Conservation (phyloP, 2,329 filamentous ascomycete species). For the Hypoxylon rubiginosum region DNA sequence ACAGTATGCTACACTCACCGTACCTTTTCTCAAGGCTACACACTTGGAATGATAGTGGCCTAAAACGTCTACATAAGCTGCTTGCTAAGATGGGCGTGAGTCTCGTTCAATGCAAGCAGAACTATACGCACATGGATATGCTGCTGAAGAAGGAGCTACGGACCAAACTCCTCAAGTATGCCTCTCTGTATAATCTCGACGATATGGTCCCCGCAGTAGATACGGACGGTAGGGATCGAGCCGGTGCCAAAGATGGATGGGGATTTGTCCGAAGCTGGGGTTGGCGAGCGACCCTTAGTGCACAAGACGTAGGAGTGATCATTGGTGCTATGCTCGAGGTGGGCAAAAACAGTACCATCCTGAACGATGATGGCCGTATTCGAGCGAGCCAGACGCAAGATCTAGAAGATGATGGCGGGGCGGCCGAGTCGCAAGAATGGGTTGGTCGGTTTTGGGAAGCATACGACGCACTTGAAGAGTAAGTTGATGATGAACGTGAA, state of each 20-base stretch:
- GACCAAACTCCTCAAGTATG: constrained; percentile 89
- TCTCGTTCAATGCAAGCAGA: constrained; percentile 92
- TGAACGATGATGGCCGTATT: constrained; percentile 53
- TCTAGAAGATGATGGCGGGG: constrained; percentile 61
- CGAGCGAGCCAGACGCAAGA: constrained; percentile 54
- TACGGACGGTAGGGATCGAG: constrained; percentile 76
- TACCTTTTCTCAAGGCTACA: constrained; percentile 93
- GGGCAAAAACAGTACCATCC: constrained; percentile 68
- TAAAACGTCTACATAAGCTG: constrained; percentile 91
- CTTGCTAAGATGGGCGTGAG: constrained; percentile 98
- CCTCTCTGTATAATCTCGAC: constrained; percentile 92
- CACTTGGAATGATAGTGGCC: constrained; percentile 92
- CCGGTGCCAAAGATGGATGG: constrained; percentile 89
- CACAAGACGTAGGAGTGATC: constrained; percentile 93
- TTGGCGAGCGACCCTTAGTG: constrained; percentile 93
- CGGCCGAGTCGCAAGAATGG: constrained; percentile 72
- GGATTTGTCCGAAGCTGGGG: constrained; percentile 98
- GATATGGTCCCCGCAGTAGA: constrained; percentile 88
- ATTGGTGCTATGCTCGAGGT: constrained; percentile 94
- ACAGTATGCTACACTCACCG: constrained; percentile 97
- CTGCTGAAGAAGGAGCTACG: constrained; percentile 90
- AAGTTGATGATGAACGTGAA: constrained; percentile 54
- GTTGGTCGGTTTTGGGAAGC: constrained; percentile 78
- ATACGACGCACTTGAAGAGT: constrained; percentile 79
- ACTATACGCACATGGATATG: constrained; percentile 99